phyloP scores from a whole-genome alignment of 495 filamentous ascomycete species.

The Friedmanniomyces simplex region DNA sequence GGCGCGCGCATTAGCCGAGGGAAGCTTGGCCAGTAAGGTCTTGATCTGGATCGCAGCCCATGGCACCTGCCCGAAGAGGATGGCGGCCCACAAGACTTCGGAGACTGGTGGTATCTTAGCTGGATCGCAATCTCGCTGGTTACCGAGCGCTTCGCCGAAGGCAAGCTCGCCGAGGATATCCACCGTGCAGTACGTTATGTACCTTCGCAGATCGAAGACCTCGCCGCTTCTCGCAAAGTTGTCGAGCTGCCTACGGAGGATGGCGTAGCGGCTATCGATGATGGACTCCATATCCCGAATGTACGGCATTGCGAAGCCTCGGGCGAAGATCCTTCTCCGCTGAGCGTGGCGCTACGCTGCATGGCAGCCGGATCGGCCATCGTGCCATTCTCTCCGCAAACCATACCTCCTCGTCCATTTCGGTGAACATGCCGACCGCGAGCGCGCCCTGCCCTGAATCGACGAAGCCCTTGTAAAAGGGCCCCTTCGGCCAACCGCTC shows the following conservation, averaged over 20 bases:
- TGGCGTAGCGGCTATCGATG: neutral
- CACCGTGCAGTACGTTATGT: neutral
- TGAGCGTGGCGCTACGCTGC: neutral
- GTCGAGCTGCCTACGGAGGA: neutral
- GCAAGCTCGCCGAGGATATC: neutral
- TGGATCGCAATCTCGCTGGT: neutral
- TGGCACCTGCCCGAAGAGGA: neutral
- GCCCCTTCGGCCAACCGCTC: neutral
- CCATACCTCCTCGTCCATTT: neutral
- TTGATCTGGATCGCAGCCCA: neutral
- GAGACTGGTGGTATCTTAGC: neutral
- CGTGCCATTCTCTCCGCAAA: neutral
- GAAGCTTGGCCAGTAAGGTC: neutral
- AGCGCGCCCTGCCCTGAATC: neutral
- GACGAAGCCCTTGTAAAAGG: neutral
- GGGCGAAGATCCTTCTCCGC: neutral
- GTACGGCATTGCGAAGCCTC: neutral
- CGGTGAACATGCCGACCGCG: neutral
- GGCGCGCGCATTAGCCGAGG: neutral
- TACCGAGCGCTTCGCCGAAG: neutral
- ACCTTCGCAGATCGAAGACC: neutral
- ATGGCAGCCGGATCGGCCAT: neutral
- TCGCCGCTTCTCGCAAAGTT: neutral
- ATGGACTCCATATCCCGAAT: neutral
- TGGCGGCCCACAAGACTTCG: neutral